A percentile compares a stretch with the other conserved stretches of the same genome.
These are phyloP conservation scores for Quercus rubra DNA, from an alignment of 306 rosid species.

Conservation along the genomic window DNA sequence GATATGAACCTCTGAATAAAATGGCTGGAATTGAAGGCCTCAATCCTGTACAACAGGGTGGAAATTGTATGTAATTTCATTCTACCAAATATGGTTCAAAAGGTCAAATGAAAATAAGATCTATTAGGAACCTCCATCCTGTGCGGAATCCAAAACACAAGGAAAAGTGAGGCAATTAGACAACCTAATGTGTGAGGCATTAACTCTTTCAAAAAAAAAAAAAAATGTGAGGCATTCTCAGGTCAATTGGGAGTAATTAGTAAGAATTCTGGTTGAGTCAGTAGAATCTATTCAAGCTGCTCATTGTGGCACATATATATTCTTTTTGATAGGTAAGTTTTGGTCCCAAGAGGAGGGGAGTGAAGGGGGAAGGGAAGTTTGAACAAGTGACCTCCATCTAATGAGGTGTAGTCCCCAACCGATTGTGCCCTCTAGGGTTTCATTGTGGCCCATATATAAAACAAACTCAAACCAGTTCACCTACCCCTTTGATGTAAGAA, in stretches of 20 bases:
- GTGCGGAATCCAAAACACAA: too few relatives aligned
- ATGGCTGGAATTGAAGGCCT: background rate
- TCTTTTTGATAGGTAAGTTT: too few relatives aligned
- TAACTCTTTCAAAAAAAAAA: too few relatives aligned
- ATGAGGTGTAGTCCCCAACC: too few relatives aligned
- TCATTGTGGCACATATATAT: background rate
- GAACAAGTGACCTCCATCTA: too few relatives aligned
- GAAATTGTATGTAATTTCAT: background rate
- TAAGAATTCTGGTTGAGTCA: background rate
- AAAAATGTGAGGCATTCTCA: background rate
- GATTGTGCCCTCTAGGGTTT: background rate
- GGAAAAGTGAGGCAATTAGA: too few relatives aligned
- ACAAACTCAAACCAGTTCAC: background rate
- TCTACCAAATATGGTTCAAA: too few relatives aligned
- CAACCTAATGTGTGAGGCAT: background rate
- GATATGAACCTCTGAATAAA: background rate
- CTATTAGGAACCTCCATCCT: too few relatives aligned
- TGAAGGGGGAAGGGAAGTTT: too few relatives aligned
- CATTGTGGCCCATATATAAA: background rate
- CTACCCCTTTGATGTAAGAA: background rate
- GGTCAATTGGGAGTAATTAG: background rate
- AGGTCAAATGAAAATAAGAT: too few relatives aligned
- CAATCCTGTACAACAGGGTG: background rate
- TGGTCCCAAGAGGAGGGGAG: too few relatives aligned
- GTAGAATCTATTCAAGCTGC: background rate